Conservation (phyloP, 2,329 filamentous ascomycete species). For the Trichophyton rubrum region DNA sequence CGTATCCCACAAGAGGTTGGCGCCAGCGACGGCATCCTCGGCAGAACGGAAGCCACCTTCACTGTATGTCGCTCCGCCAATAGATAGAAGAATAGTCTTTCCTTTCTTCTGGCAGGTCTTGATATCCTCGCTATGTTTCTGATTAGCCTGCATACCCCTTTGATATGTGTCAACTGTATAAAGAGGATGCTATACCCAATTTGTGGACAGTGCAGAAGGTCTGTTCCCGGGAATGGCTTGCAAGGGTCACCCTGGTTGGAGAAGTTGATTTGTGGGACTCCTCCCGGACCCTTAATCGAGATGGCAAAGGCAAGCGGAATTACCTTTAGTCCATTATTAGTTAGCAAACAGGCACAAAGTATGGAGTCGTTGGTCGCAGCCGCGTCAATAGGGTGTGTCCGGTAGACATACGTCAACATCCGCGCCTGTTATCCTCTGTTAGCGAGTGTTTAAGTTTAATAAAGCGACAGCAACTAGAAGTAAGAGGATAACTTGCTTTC, state of each 20-base stretch:
- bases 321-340: constrained; percentile 31
- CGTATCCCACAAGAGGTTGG: constrained; percentile 55
- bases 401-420: constrained; percentile 22
- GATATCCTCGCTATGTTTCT: constrained; percentile 29
- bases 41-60: constrained; percentile 53
- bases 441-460: neutral
- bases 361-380: neutral
- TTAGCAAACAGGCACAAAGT: neutral
- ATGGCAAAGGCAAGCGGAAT: constrained; percentile 54
- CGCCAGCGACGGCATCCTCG: constrained; percentile 42
- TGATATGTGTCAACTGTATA: constrained; percentile 8
- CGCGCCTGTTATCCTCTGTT: neutral
- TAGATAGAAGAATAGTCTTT: constrained; percentile 60
- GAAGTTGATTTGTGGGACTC: constrained; percentile 42
- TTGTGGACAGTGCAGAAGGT: constrained; percentile 49
- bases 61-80: constrained; percentile 58
- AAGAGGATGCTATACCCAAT: constrained; percentile 43
- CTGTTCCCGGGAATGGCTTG: constrained; percentile 45
- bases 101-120: constrained; percentile 49
- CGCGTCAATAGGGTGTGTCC: neutral
- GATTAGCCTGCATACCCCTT: constrained; percentile 11
- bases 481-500: constrained; percentile 4
- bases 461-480: neutral
- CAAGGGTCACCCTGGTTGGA: constrained; percentile 52
- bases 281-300: constrained; percentile 40